Evolutionary conservation across 768 basidiomycete species (phyloP).

Genomic region (Leucocoprinus leucothites): DNA sequence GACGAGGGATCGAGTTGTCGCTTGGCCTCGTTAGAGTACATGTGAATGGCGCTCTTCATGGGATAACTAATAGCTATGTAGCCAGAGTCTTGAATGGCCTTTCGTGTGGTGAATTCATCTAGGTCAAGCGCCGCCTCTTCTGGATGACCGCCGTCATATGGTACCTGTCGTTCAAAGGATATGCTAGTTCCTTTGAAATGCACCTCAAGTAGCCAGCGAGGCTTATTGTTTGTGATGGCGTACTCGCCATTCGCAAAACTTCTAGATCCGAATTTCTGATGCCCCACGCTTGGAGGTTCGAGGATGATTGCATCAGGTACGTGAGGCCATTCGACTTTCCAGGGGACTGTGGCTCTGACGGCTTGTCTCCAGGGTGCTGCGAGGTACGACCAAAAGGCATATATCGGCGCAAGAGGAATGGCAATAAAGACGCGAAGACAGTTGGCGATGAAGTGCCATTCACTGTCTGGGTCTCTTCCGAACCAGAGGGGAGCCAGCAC

Average conservation of each 20-base stretch:
- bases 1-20: neutral
- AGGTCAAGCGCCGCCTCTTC: neutral
- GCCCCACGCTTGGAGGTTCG: neutral
- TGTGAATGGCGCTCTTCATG: slow-evolving; percentile 4
- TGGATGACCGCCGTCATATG: neutral
- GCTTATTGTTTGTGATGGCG: slow-evolving; percentile 2
- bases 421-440: slow-evolving; percentile 2
- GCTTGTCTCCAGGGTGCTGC: neutral
- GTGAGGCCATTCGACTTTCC: slow-evolving; percentile 1
- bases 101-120: neutral
- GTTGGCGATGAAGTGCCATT: neutral
- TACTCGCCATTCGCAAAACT: neutral
- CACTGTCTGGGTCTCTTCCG: neutral
- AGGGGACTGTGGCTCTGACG: neutral
- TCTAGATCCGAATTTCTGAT: neutral
- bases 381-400: neutral
- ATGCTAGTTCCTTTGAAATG: neutral
- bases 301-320: slow-evolving; percentile 2
- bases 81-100: neutral
- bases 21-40: neutral
- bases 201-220: slow-evolving; percentile 4
- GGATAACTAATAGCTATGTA: slow-evolving; percentile 8
- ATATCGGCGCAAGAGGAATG: neutral
- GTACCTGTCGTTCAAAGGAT: neutral
- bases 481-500: slow-evolving; percentile 8